Base-by-base conservation (phyloP, 257 asterid genomes). In the Solanum bukasovii region DNA sequence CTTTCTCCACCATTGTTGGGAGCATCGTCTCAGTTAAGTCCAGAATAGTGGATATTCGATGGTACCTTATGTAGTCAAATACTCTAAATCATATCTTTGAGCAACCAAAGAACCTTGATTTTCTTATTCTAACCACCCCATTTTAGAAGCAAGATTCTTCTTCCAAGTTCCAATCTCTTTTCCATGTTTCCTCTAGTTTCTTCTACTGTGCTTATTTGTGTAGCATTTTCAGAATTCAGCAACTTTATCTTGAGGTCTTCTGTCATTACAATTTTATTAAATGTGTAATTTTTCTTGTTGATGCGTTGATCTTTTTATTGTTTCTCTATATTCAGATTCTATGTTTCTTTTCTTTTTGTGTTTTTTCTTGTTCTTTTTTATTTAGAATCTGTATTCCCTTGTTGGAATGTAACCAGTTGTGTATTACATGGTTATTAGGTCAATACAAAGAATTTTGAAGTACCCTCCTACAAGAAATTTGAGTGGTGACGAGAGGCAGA, bases 401-500 rank as follows among this genome's bases (percentile, higher is more conserved):
- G 42, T 12, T 83, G 68, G 67, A 84, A 68, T 81, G 88, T 88
- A 79, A 91, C 88, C 88, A 88, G 70, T 65, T 78, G 70, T 52
- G 72, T 84, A 87, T 29, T 91, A 86, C 89, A 85, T 91, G 90
- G 78, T 87, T 88, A 21, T 82, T 89, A 97, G 99, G 94, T 96
- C 98, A 38, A 97, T 97, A 89, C 99, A 95, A 88, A 95, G 96
- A 92, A 95, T 97, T 90, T 84, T 97, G 90, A 93, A 93, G 90
- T 96, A 96, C 89, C 98, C 99, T 18, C 98, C 99, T n/a, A 97
- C 99, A 67, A 94, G 98, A 93, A 92, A 95, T 85, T 93, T 97
- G 92, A 95, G 96, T 86, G 99, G 99, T 85, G 98, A 97, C 88
- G 98, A 97, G 92, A 96, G 96, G 91, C 99, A 97, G 90, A 95